Evolutionary conservation across 768 basidiomycete species (phyloP).

Genomic region (Kwoniella sp.): DNA sequence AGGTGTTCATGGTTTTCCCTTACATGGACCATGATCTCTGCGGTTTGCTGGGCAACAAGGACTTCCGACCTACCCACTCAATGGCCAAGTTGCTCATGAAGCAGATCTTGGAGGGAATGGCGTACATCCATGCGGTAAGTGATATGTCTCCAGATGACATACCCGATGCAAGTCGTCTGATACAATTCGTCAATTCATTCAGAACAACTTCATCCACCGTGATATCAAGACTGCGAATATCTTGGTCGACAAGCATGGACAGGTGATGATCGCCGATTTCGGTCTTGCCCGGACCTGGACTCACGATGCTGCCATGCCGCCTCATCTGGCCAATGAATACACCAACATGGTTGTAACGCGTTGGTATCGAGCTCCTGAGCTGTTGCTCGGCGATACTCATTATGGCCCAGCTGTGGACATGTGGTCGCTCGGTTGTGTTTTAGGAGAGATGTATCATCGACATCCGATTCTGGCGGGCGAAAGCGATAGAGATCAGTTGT

Average conservation of each 20-base stretch:
- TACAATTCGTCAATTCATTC: background rate
- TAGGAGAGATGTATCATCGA: constrained; percentile 94
- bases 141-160: background rate
- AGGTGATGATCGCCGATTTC: constrained; percentile 89
- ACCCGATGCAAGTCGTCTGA: background rate
- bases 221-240: constrained; percentile 99
- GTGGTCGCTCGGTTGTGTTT: constrained; percentile 97
- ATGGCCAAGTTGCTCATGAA: constrained; percentile 95
- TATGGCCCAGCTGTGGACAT: constrained; percentile 96
- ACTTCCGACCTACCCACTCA: constrained; percentile 74
- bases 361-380: constrained; percentile 97
- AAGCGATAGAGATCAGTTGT: constrained; percentile 87
- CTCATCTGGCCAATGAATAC: constrained; percentile 66
- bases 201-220: constrained; percentile 96
- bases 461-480: constrained; percentile 83
- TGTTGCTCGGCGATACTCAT: constrained; percentile 81
- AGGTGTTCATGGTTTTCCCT: constrained; percentile 98
- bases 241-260: constrained; percentile 83
- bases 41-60: constrained; percentile 84
- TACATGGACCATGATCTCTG: constrained; percentile 99
- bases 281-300: constrained; percentile 80
- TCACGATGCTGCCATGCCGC: constrained; percentile 21
- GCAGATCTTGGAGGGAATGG: constrained; percentile 93
- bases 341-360: constrained; percentile 97
- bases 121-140: constrained; percentile 89